A percentile compares a stretch with the other conserved stretches of the same genome.
Conservation (phyloP, 169 alveolate genomes). For the Plasmodium relictum region DNA sequence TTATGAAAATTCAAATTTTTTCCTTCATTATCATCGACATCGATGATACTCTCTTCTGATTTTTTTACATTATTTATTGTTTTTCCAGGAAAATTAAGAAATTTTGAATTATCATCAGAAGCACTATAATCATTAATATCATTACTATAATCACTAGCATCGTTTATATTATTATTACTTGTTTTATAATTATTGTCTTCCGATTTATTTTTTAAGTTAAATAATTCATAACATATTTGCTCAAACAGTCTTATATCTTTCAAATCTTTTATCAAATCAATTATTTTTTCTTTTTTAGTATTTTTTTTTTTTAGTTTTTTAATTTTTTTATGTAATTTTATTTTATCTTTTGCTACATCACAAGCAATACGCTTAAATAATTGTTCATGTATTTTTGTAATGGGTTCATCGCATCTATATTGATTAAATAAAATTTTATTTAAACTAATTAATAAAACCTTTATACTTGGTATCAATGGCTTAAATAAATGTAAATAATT, state of each 20-base stretch:
- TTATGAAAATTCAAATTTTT: not conserved
- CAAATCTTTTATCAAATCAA: slow-evolving; percentile 31
- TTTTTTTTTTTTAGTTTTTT: slow-evolving; percentile 23
- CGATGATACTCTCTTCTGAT: slow-evolving; percentile 1
- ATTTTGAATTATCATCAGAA: slow-evolving; percentile 8
- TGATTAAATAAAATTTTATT: slow-evolving; percentile 63
- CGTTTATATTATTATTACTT: slow-evolving; percentile 22
- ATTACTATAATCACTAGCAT: slow-evolving; percentile 37
- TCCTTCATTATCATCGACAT: not conserved
- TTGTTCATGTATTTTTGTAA: slow-evolving; percentile 50
- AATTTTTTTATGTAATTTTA: slow-evolving; percentile 44
- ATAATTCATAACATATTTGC: slow-evolving; percentile 53
- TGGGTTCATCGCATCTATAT: slow-evolving; percentile 66
- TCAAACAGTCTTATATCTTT: slow-evolving; percentile 42
- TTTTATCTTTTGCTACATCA: slow-evolving; percentile 54
- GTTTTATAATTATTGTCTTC: not conserved
- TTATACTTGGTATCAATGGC: slow-evolving; percentile 61
- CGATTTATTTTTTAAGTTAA: slow-evolving; percentile 41
- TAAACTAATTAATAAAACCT: slow-evolving; percentile 42
- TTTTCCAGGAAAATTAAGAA: slow-evolving; percentile 11
- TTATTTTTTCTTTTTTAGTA: slow-evolving; percentile 7
- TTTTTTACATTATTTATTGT: not conserved
- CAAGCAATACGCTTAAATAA: slow-evolving; percentile 50
- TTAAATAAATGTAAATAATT: slow-evolving; percentile 61
- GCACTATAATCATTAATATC: slow-evolving; percentile 7